phyloP scores from a whole-genome alignment of 2,329 filamentous ascomycete species.

The Paecilomyces fulvus region DNA sequence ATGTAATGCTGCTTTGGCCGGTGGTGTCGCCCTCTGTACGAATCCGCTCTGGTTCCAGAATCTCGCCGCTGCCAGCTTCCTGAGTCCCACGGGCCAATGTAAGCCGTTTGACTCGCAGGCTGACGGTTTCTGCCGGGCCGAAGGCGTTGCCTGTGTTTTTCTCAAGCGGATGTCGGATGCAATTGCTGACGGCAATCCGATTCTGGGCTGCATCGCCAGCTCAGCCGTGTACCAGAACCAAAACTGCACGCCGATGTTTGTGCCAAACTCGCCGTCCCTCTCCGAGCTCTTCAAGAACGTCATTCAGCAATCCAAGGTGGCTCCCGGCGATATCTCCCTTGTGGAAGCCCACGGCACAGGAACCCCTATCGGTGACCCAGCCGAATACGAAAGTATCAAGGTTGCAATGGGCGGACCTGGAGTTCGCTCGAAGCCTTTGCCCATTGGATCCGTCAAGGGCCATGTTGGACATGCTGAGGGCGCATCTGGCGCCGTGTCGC shows the following conservation, averaged over 20 bases:
- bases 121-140: constrained; percentile 45
- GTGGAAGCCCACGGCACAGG: constrained; percentile 12
- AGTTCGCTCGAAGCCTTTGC: constrained; percentile 12
- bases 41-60: constrained; percentile 14
- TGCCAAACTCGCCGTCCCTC: constrained; percentile 10
- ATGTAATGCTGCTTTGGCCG: constrained; percentile 22
- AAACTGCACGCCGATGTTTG: constrained; percentile 10
- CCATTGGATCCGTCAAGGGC: constrained; percentile 26
- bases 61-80: constrained; percentile 31
- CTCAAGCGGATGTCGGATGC: constrained; percentile 41
- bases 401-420: not conserved
- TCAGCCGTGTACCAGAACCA: constrained; percentile 23
- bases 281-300: constrained; percentile 17
- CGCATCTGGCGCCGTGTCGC: constrained; percentile 22
- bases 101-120: constrained; percentile 40
- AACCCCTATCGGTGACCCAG: constrained; percentile 9
- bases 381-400: not conserved
- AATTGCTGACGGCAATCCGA: constrained; percentile 35
- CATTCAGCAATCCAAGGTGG: constrained; percentile 7
- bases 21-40: constrained; percentile 27
- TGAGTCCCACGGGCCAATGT: constrained; percentile 39
- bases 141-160: constrained; percentile 38
- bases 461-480: constrained; percentile 41
- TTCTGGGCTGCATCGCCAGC: constrained; percentile 34
- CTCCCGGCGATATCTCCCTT: constrained; percentile 6